Percentiles rank a stretch among this genome's conserved stretches.
phyloP scores from a whole-genome alignment of 306 rosid genomes.

The Geum urbanum region DNA sequence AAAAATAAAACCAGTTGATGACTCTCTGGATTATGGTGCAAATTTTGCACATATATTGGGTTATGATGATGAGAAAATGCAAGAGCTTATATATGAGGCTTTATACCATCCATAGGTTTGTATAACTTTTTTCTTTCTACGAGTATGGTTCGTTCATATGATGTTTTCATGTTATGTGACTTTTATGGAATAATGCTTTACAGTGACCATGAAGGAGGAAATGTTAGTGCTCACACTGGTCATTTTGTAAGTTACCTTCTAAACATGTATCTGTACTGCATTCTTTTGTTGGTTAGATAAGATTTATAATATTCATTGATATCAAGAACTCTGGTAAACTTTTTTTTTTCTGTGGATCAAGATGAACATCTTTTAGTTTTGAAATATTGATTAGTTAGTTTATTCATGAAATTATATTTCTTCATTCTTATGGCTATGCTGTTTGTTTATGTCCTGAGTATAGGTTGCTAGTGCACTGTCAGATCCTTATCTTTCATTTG shows the following conservation, averaged over 20 bases:
- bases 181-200: constrained; percentile 28
- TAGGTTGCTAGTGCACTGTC: constrained; percentile 96
- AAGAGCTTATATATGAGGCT: constrained; percentile 97
- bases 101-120: constrained; percentile 93
- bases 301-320: neutral
- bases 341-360: too few species aligned
- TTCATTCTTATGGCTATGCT: constrained; percentile 15
- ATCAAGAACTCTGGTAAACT: neutral
- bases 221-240: constrained; percentile 96
- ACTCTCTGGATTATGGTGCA: constrained; percentile 92
- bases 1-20: constrained; percentile 55
- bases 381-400: constrained; percentile 3
- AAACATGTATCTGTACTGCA: constrained; percentile 6
- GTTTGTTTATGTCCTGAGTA: constrained; percentile 26
- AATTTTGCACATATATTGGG: constrained; percentile 93
- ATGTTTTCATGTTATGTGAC: constrained; percentile 18
- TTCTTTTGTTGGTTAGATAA: neutral
- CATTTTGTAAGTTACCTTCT: constrained; percentile 62
- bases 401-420: neutral
- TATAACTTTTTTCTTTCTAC: constrained; percentile 5
- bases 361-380: neutral
- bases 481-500: constrained; percentile 94
- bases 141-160: constrained; percentile 6
- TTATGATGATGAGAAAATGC: constrained; percentile 80
- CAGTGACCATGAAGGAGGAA: constrained; percentile 99